Percentiles rank a stretch among this genome's conserved stretches.
Evolutionary conservation across 2,329 filamentous ascomycete genomes (phyloP).

Genomic region (Penicillium sp.): DNA sequence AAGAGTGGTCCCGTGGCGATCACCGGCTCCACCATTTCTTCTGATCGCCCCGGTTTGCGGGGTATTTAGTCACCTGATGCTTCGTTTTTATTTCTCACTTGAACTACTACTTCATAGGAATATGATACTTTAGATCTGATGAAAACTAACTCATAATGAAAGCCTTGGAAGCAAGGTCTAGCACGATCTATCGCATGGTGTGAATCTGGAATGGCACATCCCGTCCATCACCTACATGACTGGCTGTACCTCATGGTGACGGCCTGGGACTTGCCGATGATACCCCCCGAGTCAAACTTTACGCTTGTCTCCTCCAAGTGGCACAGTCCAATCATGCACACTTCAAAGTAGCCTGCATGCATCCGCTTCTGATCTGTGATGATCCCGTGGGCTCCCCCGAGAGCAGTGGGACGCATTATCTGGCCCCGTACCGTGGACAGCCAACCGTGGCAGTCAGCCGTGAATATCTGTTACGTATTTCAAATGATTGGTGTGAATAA

Average conservation of each 20-base stretch:
- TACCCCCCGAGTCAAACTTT: constrained; percentile 22
- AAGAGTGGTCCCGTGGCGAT: constrained; percentile 17
- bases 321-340: constrained; percentile 1
- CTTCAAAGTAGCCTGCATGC: constrained; percentile 5
- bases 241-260: constrained; percentile 3
- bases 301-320: constrained; percentile 13
- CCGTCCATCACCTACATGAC: not conserved
- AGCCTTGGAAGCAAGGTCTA: too few relatives aligned
- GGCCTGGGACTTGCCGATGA: constrained; percentile 5
- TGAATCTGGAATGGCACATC: not conserved
- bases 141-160: not conserved
- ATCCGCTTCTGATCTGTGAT: constrained; percentile 5
- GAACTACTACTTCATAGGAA: not conserved
- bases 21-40: constrained; percentile 16
- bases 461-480: constrained; percentile 2
- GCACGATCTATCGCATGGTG: too few relatives aligned
- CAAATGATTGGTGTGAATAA: not conserved
- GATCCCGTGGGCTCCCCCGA: not conserved
- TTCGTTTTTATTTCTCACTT: not conserved
- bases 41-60: constrained; percentile 17
- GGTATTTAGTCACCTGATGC: constrained; percentile 21
- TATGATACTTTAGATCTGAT: not conserved
- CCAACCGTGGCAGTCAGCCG: not conserved
- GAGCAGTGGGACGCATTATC: not conserved
- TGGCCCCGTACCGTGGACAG: not conserved